Evolutionary conservation across 345 rosid species (phyloP).

Genomic region (Cardamine chenopodiifolia): DNA sequence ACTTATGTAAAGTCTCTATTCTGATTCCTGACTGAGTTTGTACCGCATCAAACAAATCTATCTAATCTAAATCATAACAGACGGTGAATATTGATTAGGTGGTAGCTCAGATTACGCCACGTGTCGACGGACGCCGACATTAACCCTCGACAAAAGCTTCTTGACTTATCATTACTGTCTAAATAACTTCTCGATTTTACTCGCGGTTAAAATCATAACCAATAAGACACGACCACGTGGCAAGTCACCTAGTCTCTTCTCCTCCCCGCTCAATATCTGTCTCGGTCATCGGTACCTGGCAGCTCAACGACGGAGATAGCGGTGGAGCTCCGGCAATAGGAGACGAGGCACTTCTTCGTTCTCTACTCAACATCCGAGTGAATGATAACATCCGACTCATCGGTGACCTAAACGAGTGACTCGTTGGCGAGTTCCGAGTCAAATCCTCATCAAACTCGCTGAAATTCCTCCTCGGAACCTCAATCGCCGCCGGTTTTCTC

Average conservation of each 20-base stretch:
- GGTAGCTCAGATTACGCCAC: constrained; percentile 26
- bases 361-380: constrained; percentile 58
- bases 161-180: constrained; percentile 20
- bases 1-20: not conserved
- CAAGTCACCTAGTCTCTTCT: constrained; percentile 29
- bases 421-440: constrained; percentile 42
- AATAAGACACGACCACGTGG: constrained; percentile 20
- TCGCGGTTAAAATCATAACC: not conserved
- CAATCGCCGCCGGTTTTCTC: constrained; percentile 51
- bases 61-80: constrained; percentile 5
- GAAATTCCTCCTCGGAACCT: constrained; percentile 44
- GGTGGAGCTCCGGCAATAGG: constrained; percentile 35
- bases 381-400: constrained; percentile 64
- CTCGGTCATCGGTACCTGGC: constrained; percentile 40
- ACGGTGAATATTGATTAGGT: constrained; percentile 9
- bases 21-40: constrained; percentile 18
- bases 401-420: constrained; percentile 59
- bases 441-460: constrained; percentile 42
- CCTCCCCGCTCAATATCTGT: constrained; percentile 53
- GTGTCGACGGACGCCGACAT: constrained; percentile 16
- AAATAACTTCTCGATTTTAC: not conserved
- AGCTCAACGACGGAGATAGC: constrained; percentile 15
- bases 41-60: constrained; percentile 27
- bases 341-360: constrained; percentile 45
- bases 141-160: constrained; percentile 6